These are phyloP conservation scores for Hypericum perforatum DNA, from an alignment of 345 rosid genomes.

Conservation along the genomic window DNA sequence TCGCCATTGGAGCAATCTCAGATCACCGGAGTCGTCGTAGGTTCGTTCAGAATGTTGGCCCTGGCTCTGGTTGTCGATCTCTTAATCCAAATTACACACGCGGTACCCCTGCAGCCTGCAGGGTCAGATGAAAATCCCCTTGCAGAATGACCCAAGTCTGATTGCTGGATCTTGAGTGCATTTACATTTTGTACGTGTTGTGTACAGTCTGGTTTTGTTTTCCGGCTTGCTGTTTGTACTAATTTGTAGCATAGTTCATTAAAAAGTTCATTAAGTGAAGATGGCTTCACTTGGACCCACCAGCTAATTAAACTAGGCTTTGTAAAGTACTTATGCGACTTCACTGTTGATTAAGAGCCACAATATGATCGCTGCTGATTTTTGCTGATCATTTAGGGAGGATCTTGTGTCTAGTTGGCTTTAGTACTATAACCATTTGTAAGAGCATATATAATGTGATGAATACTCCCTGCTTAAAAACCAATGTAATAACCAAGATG, in stretches of 20 bases:
- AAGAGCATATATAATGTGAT: too few relatives aligned
- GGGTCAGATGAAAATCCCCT: constrained; percentile 56
- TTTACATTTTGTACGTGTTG: constrained; percentile 23
- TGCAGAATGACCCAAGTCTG: constrained; percentile 23
- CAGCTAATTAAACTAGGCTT: too few relatives aligned
- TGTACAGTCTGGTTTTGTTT: constrained; percentile 28
- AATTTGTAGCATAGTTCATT: neutral
- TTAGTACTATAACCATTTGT: too few relatives aligned
- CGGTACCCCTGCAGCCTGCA: constrained; percentile 64
- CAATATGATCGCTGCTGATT: too few relatives aligned
- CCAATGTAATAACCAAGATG: too few relatives aligned
- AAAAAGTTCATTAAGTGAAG: too few relatives aligned
- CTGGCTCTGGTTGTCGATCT: constrained; percentile 67
- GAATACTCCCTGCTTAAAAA: too few relatives aligned
- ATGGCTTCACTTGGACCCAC: too few relatives aligned
- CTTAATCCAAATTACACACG: constrained; percentile 73
- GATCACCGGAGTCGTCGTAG: constrained; percentile 51
- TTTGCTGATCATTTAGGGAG: too few relatives aligned
- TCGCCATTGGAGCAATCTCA: constrained; percentile 56
- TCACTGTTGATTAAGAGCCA: too few relatives aligned
- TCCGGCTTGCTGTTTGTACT: constrained; percentile 25
- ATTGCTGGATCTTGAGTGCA: constrained; percentile 32
- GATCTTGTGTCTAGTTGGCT: too few relatives aligned
- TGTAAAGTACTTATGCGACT: too few relatives aligned
- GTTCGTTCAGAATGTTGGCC: constrained; percentile 59